phyloP scores from a whole-genome alignment of 352 stramenopile genomes.

The Globisporangium emineosum region DNA sequence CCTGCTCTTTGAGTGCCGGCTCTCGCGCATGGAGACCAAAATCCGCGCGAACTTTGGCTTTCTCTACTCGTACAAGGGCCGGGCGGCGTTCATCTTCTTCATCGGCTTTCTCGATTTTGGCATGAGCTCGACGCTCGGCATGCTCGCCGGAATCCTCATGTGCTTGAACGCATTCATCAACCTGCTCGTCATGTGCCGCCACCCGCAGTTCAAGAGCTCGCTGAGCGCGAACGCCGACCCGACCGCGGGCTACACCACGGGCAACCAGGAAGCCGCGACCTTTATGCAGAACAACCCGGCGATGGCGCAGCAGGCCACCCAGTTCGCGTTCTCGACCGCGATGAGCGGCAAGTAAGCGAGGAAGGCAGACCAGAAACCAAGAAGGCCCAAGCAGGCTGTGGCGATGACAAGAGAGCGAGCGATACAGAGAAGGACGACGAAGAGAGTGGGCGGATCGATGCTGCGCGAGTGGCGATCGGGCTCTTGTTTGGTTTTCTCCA shows the following conservation, averaged over 20 bases:
- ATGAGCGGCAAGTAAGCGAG: conserved; percentile 18
- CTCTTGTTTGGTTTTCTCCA: neutral
- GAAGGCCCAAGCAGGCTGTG: neutral
- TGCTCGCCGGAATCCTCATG: conserved; percentile 76
- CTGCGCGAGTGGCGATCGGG: neutral
- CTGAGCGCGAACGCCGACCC: conserved; percentile 72
- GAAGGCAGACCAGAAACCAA: neutral
- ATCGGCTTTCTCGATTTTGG: conserved; percentile 88
- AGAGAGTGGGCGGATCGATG: neutral
- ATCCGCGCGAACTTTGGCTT: conserved; percentile 88
- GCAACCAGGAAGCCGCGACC: conserved; percentile 74
- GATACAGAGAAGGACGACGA: neutral
- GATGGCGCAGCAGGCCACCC: conserved; percentile 68
- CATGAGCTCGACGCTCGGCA: conserved; percentile 78
- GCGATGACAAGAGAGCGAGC: too few relatives aligned
- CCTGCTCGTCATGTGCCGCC: conserved; percentile 82
- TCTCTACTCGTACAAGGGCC: conserved; percentile 85
- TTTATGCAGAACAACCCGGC: conserved; percentile 84
- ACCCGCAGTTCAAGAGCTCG: conserved; percentile 83
- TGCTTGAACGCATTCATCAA: conserved; percentile 87
- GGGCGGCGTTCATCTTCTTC: conserved; percentile 87
- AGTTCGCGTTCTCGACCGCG: conserved; percentile 74
- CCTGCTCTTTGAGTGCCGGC: conserved; percentile 83
- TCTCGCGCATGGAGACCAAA: conserved; percentile 80
- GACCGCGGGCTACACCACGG: conserved; percentile 73